phyloP scores from a whole-genome alignment of 192 early-diverging fungal genomes.

The Backusella tuberculispora region DNA sequence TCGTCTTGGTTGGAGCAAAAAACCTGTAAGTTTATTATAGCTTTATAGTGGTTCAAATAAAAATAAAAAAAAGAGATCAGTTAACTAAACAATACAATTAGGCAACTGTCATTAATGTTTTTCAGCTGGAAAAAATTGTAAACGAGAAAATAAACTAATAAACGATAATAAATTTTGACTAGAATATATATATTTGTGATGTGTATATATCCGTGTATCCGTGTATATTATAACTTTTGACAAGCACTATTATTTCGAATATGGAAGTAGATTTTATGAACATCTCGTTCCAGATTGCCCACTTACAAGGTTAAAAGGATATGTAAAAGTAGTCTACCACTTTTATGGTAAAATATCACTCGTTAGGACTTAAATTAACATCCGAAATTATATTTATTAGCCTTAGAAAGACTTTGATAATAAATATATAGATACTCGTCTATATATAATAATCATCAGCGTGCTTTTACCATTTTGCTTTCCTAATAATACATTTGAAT shows the following conservation, averaged over 20 bases:
- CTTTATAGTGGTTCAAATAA: not conserved
- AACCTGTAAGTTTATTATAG: constrained; percentile 30
- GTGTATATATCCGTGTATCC: no score
- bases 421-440: not conserved
- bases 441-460: no score
- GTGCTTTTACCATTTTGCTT: no score
- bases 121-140: constrained; percentile 30
- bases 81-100: constrained; percentile 4
- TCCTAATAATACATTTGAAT: no score
- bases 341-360: constrained; percentile 5
- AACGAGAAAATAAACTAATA: constrained; percentile 9
- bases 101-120: constrained; percentile 29
- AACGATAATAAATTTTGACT: not conserved
- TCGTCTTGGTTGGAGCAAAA: constrained; percentile 41
- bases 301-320: not conserved
- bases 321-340: not conserved
- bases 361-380: not conserved
- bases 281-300: not conserved
- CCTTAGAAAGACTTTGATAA: not conserved
- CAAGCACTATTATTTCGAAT: not conserved
- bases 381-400: not conserved
- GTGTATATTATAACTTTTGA: not conserved
- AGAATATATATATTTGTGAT: not conserved
- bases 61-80: not conserved
- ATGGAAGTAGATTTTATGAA: not conserved